These are phyloP conservation scores for Huntiella savannae DNA, from an alignment of 2,329 filamentous ascomycete species.

Conservation along the genomic window DNA sequence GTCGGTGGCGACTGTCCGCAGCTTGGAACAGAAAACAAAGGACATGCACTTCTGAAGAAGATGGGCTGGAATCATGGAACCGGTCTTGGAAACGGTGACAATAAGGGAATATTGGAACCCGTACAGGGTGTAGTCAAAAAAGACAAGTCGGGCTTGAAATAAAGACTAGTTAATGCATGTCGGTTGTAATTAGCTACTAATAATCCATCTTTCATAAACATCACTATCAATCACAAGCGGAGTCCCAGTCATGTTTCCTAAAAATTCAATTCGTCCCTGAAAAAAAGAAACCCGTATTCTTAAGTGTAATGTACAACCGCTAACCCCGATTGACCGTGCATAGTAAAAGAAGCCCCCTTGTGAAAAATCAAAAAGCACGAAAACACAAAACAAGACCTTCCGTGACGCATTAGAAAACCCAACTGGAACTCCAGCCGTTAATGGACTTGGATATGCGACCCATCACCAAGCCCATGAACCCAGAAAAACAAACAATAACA, in stretches of 20 bases:
- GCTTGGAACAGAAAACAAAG: slow-evolving; percentile 63
- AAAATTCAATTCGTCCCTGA: slow-evolving; percentile 38
- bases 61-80: slow-evolving; percentile 92
- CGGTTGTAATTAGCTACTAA: slow-evolving; percentile 1
- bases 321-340: slow-evolving; percentile 48
- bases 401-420: slow-evolving; percentile 56
- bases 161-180: slow-evolving; percentile 1
- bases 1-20: slow-evolving; percentile 75
- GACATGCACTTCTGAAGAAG: slow-evolving; percentile 75
- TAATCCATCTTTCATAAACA: neutral
- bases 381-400: slow-evolving; percentile 37
- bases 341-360: slow-evolving; percentile 37
- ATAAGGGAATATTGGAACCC: slow-evolving; percentile 74
- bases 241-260: slow-evolving; percentile 20
- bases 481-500: slow-evolving; percentile 37
- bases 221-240: too few species aligned
- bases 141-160: slow-evolving; percentile 67
- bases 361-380: slow-evolving; percentile 22
- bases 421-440: slow-evolving; percentile 20
- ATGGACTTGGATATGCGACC: slow-evolving; percentile 24
- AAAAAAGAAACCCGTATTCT: slow-evolving; percentile 34
- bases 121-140: slow-evolving; percentile 77
- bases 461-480: slow-evolving; percentile 31
- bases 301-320: slow-evolving; percentile 54
- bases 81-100: slow-evolving; percentile 60